A percentile compares a stretch with the other conserved stretches of the same genome.
phyloP scores from a whole-genome alignment of 495 filamentous ascomycete species.

The Talaromyces proteolyticus region DNA sequence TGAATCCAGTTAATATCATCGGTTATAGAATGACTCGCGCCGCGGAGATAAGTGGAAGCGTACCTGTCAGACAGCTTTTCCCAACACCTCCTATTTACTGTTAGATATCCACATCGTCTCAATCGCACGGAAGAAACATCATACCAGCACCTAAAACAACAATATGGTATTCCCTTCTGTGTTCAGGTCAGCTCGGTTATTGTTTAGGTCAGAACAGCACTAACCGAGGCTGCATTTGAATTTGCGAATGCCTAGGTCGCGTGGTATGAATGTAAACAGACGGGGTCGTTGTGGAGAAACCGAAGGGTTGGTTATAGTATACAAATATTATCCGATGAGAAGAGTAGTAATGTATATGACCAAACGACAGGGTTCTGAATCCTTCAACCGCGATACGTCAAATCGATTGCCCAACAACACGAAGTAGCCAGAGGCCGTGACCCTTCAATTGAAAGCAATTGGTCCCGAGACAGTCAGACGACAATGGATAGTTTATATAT shows the following conservation, averaged over 20 bases:
- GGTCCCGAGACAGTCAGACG: too few species aligned
- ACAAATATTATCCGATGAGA: too few species aligned
- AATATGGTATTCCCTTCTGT: conserved; percentile 82
- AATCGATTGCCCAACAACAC: too few species aligned
- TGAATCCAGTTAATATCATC: conserved; percentile 23
- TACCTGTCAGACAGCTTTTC: conserved; percentile 97
- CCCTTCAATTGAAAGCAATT: too few species aligned
- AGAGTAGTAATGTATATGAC: too few species aligned
- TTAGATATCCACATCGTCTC: conserved; percentile 12
- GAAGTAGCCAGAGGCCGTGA: too few species aligned
- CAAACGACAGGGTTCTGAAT: too few species aligned
- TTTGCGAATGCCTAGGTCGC: background rate
- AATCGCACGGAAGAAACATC: conserved; percentile 15
- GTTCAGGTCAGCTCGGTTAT: conserved; percentile 2
- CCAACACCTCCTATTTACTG: conserved; percentile 76
- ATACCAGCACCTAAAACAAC: conserved; percentile 84
- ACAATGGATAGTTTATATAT: too few species aligned
- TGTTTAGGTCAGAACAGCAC: conserved; percentile 14
- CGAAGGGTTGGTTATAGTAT: background rate
- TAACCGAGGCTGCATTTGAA: conserved; percentile 50
- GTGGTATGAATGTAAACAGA: background rate
- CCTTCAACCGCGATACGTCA: too few species aligned
- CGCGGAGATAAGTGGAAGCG: conserved; percentile 18
- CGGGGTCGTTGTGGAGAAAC: background rate
- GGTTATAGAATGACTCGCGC: background rate